phyloP scores from a whole-genome alignment of 2,329 filamentous ascomycete species.

The Fusarium aywerte region DNA sequence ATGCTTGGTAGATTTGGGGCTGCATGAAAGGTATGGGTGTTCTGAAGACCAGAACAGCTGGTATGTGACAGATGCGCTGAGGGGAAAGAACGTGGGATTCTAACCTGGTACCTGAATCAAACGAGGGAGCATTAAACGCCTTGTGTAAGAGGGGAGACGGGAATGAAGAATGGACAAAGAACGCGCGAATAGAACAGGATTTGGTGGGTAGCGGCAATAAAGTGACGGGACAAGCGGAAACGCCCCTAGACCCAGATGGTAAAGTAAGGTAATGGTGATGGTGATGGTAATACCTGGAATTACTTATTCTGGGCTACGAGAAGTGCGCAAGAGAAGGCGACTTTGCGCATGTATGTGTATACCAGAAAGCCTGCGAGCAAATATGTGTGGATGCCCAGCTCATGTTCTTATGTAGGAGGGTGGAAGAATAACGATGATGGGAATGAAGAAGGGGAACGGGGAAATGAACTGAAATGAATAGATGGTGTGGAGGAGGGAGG shows the following conservation, averaged over 20 bases:
- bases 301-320: conserved; percentile 10
- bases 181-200: background rate
- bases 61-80: conserved; percentile 33
- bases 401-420: conserved; percentile 4
- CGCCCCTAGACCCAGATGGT: conserved; percentile 9
- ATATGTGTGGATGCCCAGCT: conserved; percentile 17
- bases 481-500: conserved; percentile 19
- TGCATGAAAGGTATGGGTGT: conserved; percentile 32
- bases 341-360: conserved; percentile 11
- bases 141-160: conserved; percentile 26
- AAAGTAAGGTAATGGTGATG: conserved; percentile 1
- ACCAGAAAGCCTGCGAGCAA: conserved; percentile 14
- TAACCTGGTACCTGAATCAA: conserved; percentile 36
- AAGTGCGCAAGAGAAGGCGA: conserved; percentile 5
- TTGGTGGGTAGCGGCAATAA: conserved; percentile 20
- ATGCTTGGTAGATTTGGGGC: conserved; percentile 29
- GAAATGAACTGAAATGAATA: conserved; percentile 17
- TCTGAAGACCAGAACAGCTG: conserved; percentile 26
- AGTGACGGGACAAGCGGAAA: conserved; percentile 22
- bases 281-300: conserved; percentile 12
- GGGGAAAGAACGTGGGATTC: conserved; percentile 26
- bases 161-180: conserved; percentile 15
- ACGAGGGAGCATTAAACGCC: conserved; percentile 30
- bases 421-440: conserved; percentile 33
- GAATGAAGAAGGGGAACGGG: conserved; percentile 34